Conservation (phyloP, 2,329 filamentous ascomycete genomes). For the Penicillium sp. region DNA sequence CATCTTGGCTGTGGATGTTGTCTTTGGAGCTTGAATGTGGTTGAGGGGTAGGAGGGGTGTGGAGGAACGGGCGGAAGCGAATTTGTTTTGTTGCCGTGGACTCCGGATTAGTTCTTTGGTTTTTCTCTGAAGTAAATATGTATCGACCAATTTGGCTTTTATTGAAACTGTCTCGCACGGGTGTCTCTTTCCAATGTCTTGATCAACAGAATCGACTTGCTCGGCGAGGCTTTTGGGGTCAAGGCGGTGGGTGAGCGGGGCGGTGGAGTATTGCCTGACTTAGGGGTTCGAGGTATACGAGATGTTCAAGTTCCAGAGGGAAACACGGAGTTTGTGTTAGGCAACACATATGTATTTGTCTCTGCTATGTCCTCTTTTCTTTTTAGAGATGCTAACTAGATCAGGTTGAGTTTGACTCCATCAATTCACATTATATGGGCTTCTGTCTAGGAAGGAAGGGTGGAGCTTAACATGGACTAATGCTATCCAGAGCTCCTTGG, state of each 20-base stretch:
- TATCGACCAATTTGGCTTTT: background rate
- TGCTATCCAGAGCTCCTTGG: background rate
- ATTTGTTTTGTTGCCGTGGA: background rate
- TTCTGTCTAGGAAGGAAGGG: background rate
- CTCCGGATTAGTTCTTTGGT: background rate
- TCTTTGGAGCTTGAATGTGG: slow-evolving; percentile 9
- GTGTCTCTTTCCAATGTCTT: slow-evolving; percentile 4
- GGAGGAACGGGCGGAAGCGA: slow-evolving; percentile 5
- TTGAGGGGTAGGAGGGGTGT: slow-evolving; percentile 13
- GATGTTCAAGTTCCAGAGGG: background rate
- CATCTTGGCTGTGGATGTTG: slow-evolving; percentile 55
- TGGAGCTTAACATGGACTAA: background rate
- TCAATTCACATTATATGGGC: background rate
- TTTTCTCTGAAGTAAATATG: background rate
- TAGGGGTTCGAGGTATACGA: background rate
- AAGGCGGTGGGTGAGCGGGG: background rate
- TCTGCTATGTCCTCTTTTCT: background rate
- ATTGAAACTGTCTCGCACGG: background rate
- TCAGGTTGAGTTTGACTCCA: background rate
- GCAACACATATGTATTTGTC: no score
- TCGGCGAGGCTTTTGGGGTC: slow-evolving; percentile 1
- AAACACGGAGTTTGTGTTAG: background rate
- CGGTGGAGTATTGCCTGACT: slow-evolving; percentile 5
- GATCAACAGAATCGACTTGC: background rate
- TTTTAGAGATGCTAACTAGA: background rate